phyloP scores from a whole-genome alignment of 768 basidiomycete species.

The Royoungia palumana region DNA sequence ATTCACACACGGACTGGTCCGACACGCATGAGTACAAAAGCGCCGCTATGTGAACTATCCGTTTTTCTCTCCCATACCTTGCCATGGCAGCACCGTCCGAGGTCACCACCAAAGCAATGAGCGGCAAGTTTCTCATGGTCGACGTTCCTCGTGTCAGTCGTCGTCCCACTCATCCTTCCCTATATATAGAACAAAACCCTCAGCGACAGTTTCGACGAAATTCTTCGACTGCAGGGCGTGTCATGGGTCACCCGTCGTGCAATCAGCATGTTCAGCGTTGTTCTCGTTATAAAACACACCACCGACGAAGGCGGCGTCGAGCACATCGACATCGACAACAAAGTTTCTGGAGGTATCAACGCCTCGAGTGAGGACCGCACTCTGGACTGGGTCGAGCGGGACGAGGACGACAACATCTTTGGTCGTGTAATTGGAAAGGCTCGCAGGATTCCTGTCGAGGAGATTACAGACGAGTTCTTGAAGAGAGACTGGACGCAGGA shows the following conservation, averaged over 20 bases:
- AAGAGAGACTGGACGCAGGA: constrained; percentile 43
- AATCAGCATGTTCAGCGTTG: constrained; percentile 55
- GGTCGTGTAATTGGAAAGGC: constrained; percentile 55
- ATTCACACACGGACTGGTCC: too few species aligned
- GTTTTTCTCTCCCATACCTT: not conserved
- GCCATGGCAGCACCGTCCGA: constrained; percentile 64
- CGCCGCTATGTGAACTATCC: not conserved
- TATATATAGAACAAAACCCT: constrained; percentile 61
- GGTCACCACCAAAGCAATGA: constrained; percentile 57
- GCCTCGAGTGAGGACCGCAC: constrained; percentile 54
- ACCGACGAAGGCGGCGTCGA: constrained; percentile 58
- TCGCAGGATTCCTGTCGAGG: constrained; percentile 46
- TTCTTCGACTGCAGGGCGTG: constrained; percentile 69
- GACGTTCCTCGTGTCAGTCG: constrained; percentile 1
- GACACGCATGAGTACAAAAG: too few species aligned
- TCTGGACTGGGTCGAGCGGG: constrained; percentile 53
- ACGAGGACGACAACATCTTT: constrained; percentile 59
- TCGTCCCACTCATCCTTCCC: not conserved
- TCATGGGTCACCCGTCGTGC: constrained; percentile 67
- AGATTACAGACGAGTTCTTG: constrained; percentile 43
- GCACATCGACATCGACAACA: constrained; percentile 65
- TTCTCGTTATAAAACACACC: constrained; percentile 61
- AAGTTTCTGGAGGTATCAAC: constrained; percentile 57
- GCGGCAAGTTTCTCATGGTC: constrained; percentile 65
- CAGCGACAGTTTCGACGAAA: constrained; percentile 58